Evolutionary conservation across 805 yeast genomes (phyloP).

Genomic region (Candida vaughaniae): DNA sequence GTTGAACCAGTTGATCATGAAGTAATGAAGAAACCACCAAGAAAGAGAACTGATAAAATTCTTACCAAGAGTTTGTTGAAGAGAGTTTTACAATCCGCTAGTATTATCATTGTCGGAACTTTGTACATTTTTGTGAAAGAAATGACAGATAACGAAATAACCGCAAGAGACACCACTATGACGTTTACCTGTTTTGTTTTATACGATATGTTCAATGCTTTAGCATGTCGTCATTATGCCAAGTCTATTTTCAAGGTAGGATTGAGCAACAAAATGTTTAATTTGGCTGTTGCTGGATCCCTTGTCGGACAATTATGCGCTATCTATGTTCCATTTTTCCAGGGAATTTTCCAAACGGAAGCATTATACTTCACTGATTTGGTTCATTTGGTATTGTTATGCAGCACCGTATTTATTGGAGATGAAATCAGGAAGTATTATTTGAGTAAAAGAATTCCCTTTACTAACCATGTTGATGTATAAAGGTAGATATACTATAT

Average conservation of each 20-base stretch:
- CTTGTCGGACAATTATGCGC: constrained; percentile 90
- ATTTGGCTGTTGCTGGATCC: constrained; percentile 86
- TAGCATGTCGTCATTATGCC: constrained; percentile 85
- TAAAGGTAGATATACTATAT: too few species aligned
- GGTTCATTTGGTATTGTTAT: constrained; percentile 54
- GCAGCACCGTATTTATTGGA: constrained; percentile 80
- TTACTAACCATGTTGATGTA: constrained; percentile 6
- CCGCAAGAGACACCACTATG: constrained; percentile 98
- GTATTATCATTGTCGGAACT: constrained; percentile 80
- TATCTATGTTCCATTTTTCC: constrained; percentile 90
- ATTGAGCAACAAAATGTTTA: constrained; percentile 82
- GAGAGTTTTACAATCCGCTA: constrained; percentile 75
- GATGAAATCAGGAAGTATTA: constrained; percentile 76
- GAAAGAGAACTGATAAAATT: constrained; percentile 82
- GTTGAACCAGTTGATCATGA: constrained; percentile 97
- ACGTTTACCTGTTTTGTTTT: constrained; percentile 96
- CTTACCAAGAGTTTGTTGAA: constrained; percentile 66
- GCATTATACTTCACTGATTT: constrained; percentile 74
- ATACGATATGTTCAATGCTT: constrained; percentile 95
- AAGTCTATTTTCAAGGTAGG: constrained; percentile 86
- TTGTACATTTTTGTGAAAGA: constrained; percentile 81
- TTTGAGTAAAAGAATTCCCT: constrained; percentile 15
- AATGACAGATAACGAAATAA: constrained; percentile 78
- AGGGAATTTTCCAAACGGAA: constrained; percentile 91
- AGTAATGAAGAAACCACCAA: constrained; percentile 95